Evolutionary conservation across 371 early-diverging fungal genomes (phyloP).

Genomic region (Thermomucor indicae-seudaticae): DNA sequence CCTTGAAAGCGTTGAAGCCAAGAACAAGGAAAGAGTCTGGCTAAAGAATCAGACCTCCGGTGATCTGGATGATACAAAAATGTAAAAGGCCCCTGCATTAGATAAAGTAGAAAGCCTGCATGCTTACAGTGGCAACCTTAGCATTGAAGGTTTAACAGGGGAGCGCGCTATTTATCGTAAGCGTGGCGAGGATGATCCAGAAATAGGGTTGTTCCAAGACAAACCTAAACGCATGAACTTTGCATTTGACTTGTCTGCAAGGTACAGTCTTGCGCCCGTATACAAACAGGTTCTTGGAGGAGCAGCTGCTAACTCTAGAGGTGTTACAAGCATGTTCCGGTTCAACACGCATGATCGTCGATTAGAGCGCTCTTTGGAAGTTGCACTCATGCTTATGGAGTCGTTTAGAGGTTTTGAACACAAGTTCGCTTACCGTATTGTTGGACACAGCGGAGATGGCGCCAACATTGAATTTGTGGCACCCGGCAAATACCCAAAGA

Average conservation of each 20-base stretch:
- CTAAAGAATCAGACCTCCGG: conserved; percentile 77
- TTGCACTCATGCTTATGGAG: conserved; percentile 81
- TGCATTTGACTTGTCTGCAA: conserved; percentile 78
- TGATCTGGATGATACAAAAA: conserved; percentile 80
- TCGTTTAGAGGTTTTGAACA: conserved; percentile 80
- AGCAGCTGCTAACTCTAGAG: neutral
- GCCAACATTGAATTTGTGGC: conserved; percentile 71
- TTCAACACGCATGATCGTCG: conserved; percentile 73
- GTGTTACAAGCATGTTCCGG: conserved; percentile 57
- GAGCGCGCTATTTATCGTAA: conserved; percentile 78
- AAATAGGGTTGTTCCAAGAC: conserved; percentile 61
- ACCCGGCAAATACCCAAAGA: conserved; percentile 65
- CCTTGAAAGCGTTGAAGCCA: conserved; percentile 74
- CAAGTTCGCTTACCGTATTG: conserved; percentile 75
- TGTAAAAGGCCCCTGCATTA: conserved; percentile 17
- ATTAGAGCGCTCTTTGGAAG: conserved; percentile 67
- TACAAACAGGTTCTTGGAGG: neutral
- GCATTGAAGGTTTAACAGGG: conserved; percentile 76
- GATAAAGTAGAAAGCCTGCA: neutral
- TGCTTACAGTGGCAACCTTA: neutral
- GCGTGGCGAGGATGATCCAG: conserved; percentile 76
- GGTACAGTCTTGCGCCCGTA: conserved; percentile 5
- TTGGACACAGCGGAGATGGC: conserved; percentile 80
- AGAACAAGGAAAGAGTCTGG: conserved; percentile 83
- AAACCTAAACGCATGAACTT: conserved; percentile 79